Evolutionary conservation across 176 grass and related monocot genomes (phyloP).

Genomic region (Oropetium thomaeum): DNA sequence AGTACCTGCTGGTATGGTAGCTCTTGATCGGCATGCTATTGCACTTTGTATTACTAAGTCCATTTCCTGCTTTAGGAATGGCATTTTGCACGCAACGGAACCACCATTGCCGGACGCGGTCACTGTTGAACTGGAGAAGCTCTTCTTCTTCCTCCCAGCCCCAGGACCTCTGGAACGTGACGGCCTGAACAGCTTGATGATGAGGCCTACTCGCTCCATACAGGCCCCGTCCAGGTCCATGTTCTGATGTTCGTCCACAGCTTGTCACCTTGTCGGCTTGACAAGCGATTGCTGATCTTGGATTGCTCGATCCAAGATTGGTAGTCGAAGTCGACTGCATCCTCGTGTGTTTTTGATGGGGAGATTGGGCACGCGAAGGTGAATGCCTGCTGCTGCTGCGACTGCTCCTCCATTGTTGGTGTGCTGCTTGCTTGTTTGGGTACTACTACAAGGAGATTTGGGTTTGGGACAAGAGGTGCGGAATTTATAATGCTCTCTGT

Average conservation of each 20-base stretch:
- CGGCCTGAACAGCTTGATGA: constrained; percentile 37
- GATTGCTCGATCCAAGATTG: constrained; percentile 30
- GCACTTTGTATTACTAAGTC: neutral
- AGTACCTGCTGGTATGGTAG: constrained; percentile 8
- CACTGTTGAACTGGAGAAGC: neutral
- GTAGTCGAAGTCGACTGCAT: constrained; percentile 33
- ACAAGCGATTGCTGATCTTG: neutral
- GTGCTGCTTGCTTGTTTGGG: neutral
- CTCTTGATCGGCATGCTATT: constrained; percentile 4
- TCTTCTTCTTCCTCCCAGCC: constrained; percentile 25
- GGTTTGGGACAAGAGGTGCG: neutral
- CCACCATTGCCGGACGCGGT: neutral
- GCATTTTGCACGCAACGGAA: neutral
- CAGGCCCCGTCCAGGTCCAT: no score
- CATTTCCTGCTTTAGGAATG: neutral
- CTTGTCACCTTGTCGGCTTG: neutral
- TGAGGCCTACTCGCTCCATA: constrained; percentile 22
- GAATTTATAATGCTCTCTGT: neutral
- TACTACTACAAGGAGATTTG: neutral
- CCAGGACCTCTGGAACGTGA: neutral
- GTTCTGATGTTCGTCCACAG: no score
- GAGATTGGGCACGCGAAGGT: constrained; percentile 18
- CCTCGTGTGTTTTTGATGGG: neutral
- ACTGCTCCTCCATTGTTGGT: neutral
- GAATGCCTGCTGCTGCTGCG: constrained; percentile 26